Evolutionary conservation across 768 basidiomycete species (phyloP), one percentile per base, ranked within the genome.

Genomic region (Boletellus sp.): DNA sequence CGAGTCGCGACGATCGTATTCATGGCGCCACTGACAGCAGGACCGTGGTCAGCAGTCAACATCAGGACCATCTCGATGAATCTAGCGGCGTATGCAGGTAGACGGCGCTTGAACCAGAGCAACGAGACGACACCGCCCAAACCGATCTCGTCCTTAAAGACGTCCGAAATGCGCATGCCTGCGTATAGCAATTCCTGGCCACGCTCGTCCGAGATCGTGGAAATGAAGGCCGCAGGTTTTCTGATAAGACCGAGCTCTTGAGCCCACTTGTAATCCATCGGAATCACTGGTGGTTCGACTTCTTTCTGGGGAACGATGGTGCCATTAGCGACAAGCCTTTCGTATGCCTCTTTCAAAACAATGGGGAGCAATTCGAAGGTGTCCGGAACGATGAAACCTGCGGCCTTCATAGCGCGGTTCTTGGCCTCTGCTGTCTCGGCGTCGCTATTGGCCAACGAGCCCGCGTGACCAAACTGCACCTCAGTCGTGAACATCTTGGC

Each of bases 231-330:
- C 34, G 95, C 94, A 17, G 94, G 96, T 75, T 97, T 98, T 68
- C 95, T 87, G 75, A 98, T 94, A 66, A 99, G 84, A 50, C 95
- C 95, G 48, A 97, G 85, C 74, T 96, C 93, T 74, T 94, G 91
- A 32, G 94, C 94, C 95, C 95, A 97, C 78, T 98, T 97, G 85
- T 97, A 99, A 74, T 99, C 95, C 92, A 98, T 97, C n/a, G 95
- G 95, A 67, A 98, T 97, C 50, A 89, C 84, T 10, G 95, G 95
- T 5, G 94, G 93, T 20, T 93, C 90, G 47, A 84, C 75, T 76
- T 99, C 95, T 33, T 72, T 60, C 75, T 84, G 76, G 56, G 83
- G 84, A 32, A 74, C 69, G 69, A 99, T 81, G 26, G 71, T 63
- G 31, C 94, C 92, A 40, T 61, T 69, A 52, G 69, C 64, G 49